These are phyloP conservation scores for Carpinus fangiana DNA, from an alignment of 306 rosid species.

Conservation along the genomic window DNA sequence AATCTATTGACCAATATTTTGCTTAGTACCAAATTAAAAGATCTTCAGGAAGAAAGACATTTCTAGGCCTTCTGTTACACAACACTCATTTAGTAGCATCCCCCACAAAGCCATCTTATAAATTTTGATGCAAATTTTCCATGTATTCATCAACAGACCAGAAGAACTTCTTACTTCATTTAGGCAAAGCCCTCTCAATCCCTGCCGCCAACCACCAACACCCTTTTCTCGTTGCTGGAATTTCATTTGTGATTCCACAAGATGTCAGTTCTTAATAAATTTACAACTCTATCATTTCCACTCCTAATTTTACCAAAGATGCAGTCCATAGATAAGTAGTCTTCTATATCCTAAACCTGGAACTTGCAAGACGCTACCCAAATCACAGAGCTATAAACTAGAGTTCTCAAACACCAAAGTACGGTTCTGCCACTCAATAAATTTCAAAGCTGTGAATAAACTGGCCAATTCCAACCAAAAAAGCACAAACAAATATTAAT, in stretches of 20 bases:
- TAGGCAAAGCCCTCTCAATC: neutral
- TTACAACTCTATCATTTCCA: neutral
- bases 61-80: neutral
- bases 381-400: neutral
- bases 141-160: neutral
- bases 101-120: neutral
- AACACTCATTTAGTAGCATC: neutral
- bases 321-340: neutral
- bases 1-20: neutral
- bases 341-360: neutral
- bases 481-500: neutral
- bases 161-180: neutral
- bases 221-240: neutral
- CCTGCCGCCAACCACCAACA: fast-evolving
- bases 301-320: neutral
- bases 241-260: neutral
- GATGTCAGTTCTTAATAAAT: neutral
- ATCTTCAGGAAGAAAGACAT: neutral
- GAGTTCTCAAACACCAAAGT: neutral
- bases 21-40: neutral
- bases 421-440: neutral
- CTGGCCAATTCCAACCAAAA: neutral
- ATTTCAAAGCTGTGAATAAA: neutral
- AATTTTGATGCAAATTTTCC: neutral
- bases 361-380: neutral